Evolutionary conservation across 805 yeast species (phyloP).

Genomic region (Cyberlindnera amylophila): DNA sequence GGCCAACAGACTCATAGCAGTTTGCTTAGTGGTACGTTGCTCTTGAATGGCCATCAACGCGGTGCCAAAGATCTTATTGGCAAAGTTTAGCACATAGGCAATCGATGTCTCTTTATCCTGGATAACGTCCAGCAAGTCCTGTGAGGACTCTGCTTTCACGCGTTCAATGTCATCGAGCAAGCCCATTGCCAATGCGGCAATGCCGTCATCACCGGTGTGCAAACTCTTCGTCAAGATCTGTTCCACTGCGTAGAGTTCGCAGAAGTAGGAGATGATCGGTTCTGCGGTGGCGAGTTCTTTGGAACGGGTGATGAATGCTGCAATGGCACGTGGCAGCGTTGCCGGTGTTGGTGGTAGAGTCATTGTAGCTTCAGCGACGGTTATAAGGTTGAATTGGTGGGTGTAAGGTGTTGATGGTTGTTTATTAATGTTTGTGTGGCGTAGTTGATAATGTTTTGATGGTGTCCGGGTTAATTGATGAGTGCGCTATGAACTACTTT

Average conservation of each 20-base stretch:
- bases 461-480: too few species aligned
- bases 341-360: slow-evolving; percentile 9
- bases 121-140: slow-evolving; percentile 44
- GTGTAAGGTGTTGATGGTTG: neutral
- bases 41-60: slow-evolving; percentile 46
- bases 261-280: slow-evolving; percentile 70
- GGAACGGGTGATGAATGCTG: slow-evolving; percentile 47
- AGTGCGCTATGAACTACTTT: neutral
- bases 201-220: slow-evolving; percentile 53
- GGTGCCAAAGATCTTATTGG: slow-evolving; percentile 52
- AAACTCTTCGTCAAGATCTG: slow-evolving; percentile 56
- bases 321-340: slow-evolving; percentile 29
- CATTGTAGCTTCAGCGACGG: too few species aligned
- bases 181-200: slow-evolving; percentile 54
- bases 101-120: slow-evolving; percentile 56
- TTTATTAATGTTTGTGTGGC: neutral
- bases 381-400: too few species aligned
- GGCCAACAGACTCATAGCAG: slow-evolving; percentile 51
- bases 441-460: too few species aligned
- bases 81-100: slow-evolving; percentile 53
- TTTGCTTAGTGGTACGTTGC: slow-evolving; percentile 40
- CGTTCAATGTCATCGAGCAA: slow-evolving; percentile 71
- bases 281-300: slow-evolving; percentile 53
- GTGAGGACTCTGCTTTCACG: slow-evolving; percentile 37
- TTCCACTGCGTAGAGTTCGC: slow-evolving; percentile 69